Evolutionary conservation across 257 asterid genomes (phyloP).

Genomic region (Solanum megistacrolobum): DNA sequence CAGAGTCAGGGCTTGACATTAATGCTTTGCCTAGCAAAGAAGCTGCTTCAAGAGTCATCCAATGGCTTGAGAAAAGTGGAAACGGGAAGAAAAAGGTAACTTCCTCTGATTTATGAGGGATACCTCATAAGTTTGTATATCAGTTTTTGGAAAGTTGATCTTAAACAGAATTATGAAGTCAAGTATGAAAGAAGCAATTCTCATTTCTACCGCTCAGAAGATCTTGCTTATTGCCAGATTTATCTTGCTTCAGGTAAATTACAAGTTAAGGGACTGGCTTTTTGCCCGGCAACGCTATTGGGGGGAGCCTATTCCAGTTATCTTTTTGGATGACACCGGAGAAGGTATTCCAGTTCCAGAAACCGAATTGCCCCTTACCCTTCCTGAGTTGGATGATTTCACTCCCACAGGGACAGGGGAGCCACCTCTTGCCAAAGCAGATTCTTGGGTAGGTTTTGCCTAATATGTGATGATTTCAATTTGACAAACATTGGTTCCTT

Average conservation of each 20-base stretch:
- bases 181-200: not conserved
- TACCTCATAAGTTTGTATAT: not conserved
- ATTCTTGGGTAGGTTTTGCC: slow-evolving; percentile 67
- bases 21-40: slow-evolving; percentile 65
- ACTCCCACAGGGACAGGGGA: slow-evolving; percentile 98
- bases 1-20: slow-evolving; percentile 62
- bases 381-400: slow-evolving; percentile 93
- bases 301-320: slow-evolving; percentile 98
- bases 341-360: slow-evolving; percentile 79
- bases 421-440: slow-evolving; percentile 87
- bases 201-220: not conserved
- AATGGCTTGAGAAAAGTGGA: slow-evolving; percentile 80
- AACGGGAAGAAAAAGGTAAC: slow-evolving; percentile 77
- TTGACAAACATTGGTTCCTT: not conserved
- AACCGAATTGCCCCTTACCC: slow-evolving; percentile 81
- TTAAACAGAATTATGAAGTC: not conserved
- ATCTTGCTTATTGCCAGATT: slow-evolving; percentile 1
- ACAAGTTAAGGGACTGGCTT: slow-evolving; percentile 93
- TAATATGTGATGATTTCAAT: not conserved
- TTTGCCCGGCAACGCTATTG: slow-evolving; percentile 98
- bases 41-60: slow-evolving; percentile 65
- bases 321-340: slow-evolving; percentile 53
- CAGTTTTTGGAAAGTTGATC: not conserved
- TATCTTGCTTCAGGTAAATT: slow-evolving; percentile 57
- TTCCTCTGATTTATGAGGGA: not conserved